These are phyloP conservation scores for Psilocybe cyanescens DNA, from an alignment of 768 basidiomycete species.

Conservation along the genomic window DNA sequence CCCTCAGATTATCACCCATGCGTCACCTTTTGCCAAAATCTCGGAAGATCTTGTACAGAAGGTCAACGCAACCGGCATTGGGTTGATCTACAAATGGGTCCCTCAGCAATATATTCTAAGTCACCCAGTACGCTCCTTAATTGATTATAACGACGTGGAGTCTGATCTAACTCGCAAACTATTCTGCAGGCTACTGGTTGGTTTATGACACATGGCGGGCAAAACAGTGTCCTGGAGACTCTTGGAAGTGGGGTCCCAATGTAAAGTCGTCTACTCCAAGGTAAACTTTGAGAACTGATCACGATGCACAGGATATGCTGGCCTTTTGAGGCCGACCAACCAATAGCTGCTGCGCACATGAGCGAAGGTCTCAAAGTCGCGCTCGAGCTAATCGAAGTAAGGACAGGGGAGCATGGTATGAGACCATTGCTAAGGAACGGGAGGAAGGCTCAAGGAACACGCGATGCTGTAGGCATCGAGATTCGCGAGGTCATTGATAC, in stretches of 20 bases:
- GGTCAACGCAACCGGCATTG: background rate
- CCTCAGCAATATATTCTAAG: conserved; percentile 7
- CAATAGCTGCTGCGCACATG: background rate
- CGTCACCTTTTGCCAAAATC: conserved; percentile 6
- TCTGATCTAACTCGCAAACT: background rate
- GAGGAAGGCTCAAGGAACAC: background rate
- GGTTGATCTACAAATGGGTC: background rate
- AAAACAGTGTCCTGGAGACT: background rate
- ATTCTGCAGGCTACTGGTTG: background rate
- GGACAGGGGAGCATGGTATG: background rate
- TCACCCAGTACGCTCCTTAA: background rate
- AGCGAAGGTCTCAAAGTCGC: background rate
- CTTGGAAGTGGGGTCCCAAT: background rate
- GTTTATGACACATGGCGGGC: background rate
- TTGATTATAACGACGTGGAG: background rate
- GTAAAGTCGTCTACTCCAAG: background rate
- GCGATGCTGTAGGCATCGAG: background rate
- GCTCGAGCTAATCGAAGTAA: background rate
- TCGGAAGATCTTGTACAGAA: background rate
- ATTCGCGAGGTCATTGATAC: background rate
- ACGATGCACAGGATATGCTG: background rate
- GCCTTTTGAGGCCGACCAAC: conserved; percentile 5
- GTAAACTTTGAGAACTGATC: background rate
- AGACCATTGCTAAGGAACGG: background rate
- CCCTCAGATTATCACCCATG: conserved; percentile 9